phyloP scores from a whole-genome alignment of 148 eudicot genomes.

The Pharnaceum exiguum region DNA sequence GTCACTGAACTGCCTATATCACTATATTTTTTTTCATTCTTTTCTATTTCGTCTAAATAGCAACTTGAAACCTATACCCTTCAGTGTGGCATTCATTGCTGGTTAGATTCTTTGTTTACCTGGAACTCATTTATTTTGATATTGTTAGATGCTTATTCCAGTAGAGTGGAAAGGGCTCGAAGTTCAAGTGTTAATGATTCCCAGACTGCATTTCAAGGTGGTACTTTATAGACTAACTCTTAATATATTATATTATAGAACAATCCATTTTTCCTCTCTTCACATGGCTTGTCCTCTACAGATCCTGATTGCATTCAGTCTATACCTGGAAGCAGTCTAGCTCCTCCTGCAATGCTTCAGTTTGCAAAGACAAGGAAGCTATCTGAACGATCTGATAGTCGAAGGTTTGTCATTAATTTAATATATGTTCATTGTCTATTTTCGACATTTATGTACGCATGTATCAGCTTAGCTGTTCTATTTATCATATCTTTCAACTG shows the following conservation, averaged over 20 bases:
- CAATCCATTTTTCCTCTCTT: background rate
- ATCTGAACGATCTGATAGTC: constrained; percentile 76
- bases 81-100: too few relatives aligned
- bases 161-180: constrained; percentile 37
- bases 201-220: constrained; percentile 35
- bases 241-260: background rate
- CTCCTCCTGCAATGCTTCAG: constrained; percentile 57
- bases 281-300: constrained; percentile 28
- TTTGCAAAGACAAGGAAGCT: constrained; percentile 85
- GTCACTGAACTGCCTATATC: background rate
- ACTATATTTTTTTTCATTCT: too few relatives aligned
- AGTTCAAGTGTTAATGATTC: constrained; percentile 41
- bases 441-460: background rate
- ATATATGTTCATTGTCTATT: background rate
- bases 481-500: too few relatives aligned
- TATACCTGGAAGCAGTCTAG: constrained; percentile 49
- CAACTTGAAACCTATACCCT: too few relatives aligned
- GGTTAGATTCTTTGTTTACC: too few relatives aligned
- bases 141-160: constrained; percentile 40
- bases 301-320: constrained; percentile 79
- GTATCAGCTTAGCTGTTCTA: background rate
- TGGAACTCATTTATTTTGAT: too few relatives aligned
- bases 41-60: too few relatives aligned
- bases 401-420: constrained; percentile 49
- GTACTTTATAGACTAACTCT: too few relatives aligned